These are phyloP conservation scores for Leccinum disarticulatum DNA, from an alignment of 768 basidiomycete species.

Conservation along the genomic window DNA sequence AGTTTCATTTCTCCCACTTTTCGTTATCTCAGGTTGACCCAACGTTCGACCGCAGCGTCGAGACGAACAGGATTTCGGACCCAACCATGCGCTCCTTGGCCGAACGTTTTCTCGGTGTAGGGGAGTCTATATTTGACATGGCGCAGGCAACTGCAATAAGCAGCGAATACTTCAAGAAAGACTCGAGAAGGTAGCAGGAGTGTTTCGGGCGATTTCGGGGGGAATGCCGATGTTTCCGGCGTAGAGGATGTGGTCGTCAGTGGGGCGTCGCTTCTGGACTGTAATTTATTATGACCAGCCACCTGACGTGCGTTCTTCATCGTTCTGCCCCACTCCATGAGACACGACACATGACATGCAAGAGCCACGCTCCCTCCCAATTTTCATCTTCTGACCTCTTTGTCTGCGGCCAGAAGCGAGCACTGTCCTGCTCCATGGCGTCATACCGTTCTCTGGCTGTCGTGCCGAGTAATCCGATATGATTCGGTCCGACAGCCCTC, in stretches of 20 bases:
- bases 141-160: conserved; percentile 84
- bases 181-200: conserved; percentile 35
- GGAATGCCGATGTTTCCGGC: conserved; percentile 6
- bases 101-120: conserved; percentile 80
- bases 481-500: background rate
- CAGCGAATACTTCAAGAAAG: conserved; percentile 76
- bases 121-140: conserved; percentile 88
- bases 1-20: conserved; percentile 36
- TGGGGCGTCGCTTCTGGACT: conserved; percentile 23
- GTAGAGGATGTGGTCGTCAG: conserved; percentile 9
- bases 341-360: conserved; percentile 13
- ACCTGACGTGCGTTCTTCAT: conserved; percentile 27
- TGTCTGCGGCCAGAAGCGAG: background rate
- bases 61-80: conserved; percentile 71
- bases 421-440: background rate
- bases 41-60: conserved; percentile 45
- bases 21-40: conserved; percentile 1
- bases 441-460: background rate
- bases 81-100: conserved; percentile 72
- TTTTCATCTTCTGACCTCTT: background rate
- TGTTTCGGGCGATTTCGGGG: background rate
- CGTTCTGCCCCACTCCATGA: conserved; percentile 9
- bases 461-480: background rate
- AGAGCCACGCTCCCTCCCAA: conserved; percentile 5
- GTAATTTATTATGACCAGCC: conserved; percentile 29